Conservation (phyloP, 2,329 filamentous ascomycete species). For the Penicillium frequentans region DNA sequence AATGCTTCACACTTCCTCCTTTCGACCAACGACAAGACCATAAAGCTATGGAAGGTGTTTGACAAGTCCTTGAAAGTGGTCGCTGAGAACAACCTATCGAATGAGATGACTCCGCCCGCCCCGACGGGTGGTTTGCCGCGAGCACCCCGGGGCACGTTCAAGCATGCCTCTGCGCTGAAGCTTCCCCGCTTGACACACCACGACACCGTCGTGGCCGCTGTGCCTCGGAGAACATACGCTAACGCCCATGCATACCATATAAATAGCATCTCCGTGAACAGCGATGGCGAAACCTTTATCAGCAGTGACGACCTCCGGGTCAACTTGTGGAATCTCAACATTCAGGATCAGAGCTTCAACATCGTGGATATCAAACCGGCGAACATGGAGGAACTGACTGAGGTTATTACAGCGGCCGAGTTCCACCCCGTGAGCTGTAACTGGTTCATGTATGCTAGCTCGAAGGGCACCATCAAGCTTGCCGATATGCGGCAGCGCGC, state of each 20-base stretch:
- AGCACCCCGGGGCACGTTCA: conserved; percentile 72
- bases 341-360: conserved; percentile 99
- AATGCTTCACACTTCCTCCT: conserved; percentile 98
- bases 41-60: conserved; percentile 99
- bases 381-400: conserved; percentile 99
- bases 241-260: conserved; percentile 99
- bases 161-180: conserved; percentile 79
- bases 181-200: conserved; percentile 95
- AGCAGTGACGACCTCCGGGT: conserved; percentile 97
- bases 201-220: conserved; percentile 95
- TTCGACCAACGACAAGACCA: conserved; percentile 99
- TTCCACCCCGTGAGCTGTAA: conserved; percentile 98
- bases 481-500: conserved; percentile 98
- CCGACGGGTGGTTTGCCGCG: conserved; percentile 72
- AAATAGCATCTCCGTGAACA: conserved; percentile 99
- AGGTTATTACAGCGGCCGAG: conserved; percentile 97
- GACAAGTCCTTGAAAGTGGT: conserved; percentile 99
- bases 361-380: conserved; percentile 99
- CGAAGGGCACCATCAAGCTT: conserved; percentile 97
- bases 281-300: conserved; percentile 98
- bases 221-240: conserved; percentile 92
- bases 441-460: conserved; percentile 99
- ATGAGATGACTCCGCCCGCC: conserved; percentile 80
- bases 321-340: conserved; percentile 99
- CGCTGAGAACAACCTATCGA: conserved; percentile 96